These are phyloP conservation scores for Yarrowia sp. DNA, from an alignment of 805 yeast genomes.

Conservation along the genomic window DNA sequence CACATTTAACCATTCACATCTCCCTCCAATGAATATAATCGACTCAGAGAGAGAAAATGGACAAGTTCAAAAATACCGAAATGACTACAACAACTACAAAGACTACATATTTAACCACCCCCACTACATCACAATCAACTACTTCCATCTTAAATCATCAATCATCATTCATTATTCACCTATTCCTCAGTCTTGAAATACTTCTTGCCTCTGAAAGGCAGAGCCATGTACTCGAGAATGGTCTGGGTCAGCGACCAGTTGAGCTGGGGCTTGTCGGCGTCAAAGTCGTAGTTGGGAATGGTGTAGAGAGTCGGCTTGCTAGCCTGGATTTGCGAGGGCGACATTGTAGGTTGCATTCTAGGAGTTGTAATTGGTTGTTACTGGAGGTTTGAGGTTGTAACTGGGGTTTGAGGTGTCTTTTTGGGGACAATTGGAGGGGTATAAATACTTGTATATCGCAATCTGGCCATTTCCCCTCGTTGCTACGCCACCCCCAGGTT, in stretches of 20 bases:
- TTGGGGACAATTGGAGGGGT: background rate
- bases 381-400: background rate
- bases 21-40: no score
- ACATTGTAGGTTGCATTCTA: background rate
- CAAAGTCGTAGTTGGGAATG: slow-evolving; percentile 8
- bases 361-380: background rate
- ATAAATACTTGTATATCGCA: background rate
- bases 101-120: no score
- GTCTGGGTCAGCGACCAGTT: slow-evolving; percentile 11
- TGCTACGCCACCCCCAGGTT: background rate
- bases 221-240: background rate
- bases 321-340: background rate
- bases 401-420: background rate
- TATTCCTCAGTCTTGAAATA: background rate
- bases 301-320: slow-evolving; percentile 5
- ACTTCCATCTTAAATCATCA: no score
- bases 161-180: no score
- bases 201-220: background rate
- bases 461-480: background rate
- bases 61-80: no score
- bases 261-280: background rate
- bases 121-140: no score
- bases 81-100: no score
- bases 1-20: no score
- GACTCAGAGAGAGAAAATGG: no score